Base-by-base conservation (phyloP, 1,284 basidiomycete species). In the Rhodotorula glutinis region DNA sequence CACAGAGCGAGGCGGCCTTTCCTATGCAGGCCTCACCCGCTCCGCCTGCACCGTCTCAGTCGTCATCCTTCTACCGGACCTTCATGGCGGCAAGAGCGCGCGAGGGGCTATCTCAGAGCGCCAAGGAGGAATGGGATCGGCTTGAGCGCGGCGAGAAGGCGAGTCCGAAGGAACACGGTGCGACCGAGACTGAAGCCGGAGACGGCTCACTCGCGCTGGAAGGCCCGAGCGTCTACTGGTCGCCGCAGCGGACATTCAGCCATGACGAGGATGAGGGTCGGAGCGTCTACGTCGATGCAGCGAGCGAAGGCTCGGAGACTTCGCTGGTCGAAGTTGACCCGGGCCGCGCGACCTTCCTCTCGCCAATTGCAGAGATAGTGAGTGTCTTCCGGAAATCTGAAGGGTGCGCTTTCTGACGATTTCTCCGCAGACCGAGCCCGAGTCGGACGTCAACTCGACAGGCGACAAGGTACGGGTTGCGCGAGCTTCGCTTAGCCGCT, bases 321-420 rank as follows among this genome's bases (percentile, higher is more conserved):
- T 30, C 40, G 43, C 7, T 60, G 27, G 38, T 63, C n/a, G 61
- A 63, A 25, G 43, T 46, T 14, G 61, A 57, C 19, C 60, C 11
- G 17, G n/a, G 17, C 27, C 25, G 51, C 29, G 33, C 49, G 10
- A 57, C 60, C 13, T 71, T 57, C 27, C 38, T 71, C 46, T 62
- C 60, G 9, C 69, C 69, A 10, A 67, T 71, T n/a, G 60, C 57
- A n/a, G 69, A 71, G 43, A 44, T 65, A 13, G 69, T 67, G 56
- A 52, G 69, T 56, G 25, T 11, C 9, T 13, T 29, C 17, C 40
- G 46, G 27, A 16, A 21, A 3, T 30, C 21, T 49, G 27, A 25
- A 23, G 2, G 13, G 10, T 11, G 14, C 29, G n/a, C 4, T 33
- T 9, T 1, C 21, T 19, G 25, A 19, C 38, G 25, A 14, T 9